phyloP scores from a whole-genome alignment of 495 filamentous ascomycete species.

The Cenococcum geophilum region DNA sequence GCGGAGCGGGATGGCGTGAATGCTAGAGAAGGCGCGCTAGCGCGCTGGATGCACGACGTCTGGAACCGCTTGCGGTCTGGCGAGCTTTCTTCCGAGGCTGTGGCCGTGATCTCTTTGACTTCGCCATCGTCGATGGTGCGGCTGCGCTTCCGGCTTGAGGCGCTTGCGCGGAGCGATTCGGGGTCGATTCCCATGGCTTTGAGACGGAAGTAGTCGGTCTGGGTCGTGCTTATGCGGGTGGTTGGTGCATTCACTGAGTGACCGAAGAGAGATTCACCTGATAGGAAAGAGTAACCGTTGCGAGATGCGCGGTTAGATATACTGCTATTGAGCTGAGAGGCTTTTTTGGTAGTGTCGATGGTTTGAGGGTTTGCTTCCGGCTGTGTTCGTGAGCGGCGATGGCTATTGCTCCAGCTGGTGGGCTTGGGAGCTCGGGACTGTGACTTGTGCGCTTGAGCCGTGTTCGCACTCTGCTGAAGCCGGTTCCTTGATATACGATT shows the following conservation, averaged over 20 bases:
- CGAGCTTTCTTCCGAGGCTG: conserved; percentile 9
- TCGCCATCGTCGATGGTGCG: neutral
- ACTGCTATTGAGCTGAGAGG: neutral
- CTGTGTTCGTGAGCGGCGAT: neutral
- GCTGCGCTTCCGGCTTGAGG: conserved; percentile 22
- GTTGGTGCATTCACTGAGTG: conserved; percentile 17
- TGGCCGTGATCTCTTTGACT: conserved; percentile 2
- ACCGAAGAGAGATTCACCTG: conserved; percentile 20
- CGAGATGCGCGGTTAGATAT: neutral
- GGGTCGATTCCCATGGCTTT: conserved; percentile 43
- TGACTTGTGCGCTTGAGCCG: neutral
- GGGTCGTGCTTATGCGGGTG: conserved; percentile 33
- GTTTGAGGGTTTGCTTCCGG: neutral
- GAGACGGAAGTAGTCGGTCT: conserved; percentile 43
- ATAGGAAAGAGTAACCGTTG: conserved; percentile 11
- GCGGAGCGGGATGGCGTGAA: neutral
- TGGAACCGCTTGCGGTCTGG: neutral
- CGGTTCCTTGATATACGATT: no score
- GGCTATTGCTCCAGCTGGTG: neutral
- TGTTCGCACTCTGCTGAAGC: no score
- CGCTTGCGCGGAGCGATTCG: neutral
- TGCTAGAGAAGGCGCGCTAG: neutral
- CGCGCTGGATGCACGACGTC: neutral
- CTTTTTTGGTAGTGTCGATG: neutral
- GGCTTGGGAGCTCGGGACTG: neutral